phyloP scores from a whole-genome alignment of 2,329 filamentous ascomycete genomes.

The Cytospora piceicola region DNA sequence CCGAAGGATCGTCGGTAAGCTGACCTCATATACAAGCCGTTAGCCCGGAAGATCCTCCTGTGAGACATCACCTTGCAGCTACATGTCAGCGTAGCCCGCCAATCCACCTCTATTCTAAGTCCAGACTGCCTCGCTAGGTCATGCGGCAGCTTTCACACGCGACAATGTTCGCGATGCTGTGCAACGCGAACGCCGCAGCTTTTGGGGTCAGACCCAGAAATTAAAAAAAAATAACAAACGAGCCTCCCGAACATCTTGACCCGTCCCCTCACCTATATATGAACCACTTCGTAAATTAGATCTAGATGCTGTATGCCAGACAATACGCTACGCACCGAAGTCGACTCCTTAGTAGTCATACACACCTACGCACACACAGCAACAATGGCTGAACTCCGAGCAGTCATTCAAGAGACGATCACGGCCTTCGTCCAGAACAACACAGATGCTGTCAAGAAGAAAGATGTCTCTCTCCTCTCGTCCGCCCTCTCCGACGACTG shows the following conservation, averaged over 20 bases:
- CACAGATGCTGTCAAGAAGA: slow-evolving; percentile 31
- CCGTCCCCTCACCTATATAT: background rate
- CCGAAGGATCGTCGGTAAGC: no score
- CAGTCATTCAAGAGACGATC: slow-evolving; percentile 22
- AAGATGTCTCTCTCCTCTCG: slow-evolving; percentile 31
- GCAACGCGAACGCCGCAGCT: background rate
- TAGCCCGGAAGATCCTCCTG: background rate
- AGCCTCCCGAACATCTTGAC: background rate
- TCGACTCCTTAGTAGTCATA: background rate
- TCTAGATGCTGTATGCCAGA: background rate
- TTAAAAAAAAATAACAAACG: background rate
- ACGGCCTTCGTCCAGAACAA: slow-evolving; percentile 31
- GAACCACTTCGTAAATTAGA: background rate
- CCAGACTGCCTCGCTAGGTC: background rate
- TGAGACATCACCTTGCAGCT: background rate
- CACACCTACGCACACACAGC: background rate
- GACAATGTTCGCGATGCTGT: background rate
- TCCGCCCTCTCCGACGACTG: slow-evolving; percentile 31
- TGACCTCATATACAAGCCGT: no score
- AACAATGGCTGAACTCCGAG: slow-evolving; percentile 20
- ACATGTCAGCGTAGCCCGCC: slow-evolving; percentile 5
- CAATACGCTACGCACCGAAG: background rate
- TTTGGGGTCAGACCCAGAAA: background rate
- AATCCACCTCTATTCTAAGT: background rate
- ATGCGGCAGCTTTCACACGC: slow-evolving; percentile 1